Evolutionary conservation across 192 early-diverging fungal species (phyloP).

Genomic region (Entomortierella lignicola): DNA sequence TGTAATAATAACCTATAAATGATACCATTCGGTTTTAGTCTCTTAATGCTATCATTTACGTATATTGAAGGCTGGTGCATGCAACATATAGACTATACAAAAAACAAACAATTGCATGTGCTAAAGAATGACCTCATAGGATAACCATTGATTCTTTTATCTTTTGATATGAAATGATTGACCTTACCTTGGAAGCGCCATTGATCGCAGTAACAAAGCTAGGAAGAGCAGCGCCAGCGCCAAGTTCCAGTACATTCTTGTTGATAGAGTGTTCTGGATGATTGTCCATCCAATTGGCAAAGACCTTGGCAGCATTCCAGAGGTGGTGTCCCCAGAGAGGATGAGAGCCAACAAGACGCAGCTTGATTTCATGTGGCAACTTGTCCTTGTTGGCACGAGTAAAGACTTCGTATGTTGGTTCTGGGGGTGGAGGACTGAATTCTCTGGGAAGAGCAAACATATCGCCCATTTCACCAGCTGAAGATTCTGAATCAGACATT

Average conservation of each 20-base stretch:
- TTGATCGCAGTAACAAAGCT: constrained; percentile 77
- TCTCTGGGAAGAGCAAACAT: constrained; percentile 45
- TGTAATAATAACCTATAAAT: constrained; percentile 70
- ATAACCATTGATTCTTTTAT: too few relatives aligned
- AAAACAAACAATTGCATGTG: too few relatives aligned
- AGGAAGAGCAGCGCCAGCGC: constrained; percentile 86
- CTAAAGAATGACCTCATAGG: too few relatives aligned
- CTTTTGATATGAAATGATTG: too few relatives aligned
- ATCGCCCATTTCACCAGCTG: constrained; percentile 48
- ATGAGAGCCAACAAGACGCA: constrained; percentile 77
- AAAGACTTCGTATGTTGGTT: constrained; percentile 67
- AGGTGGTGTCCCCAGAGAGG: constrained; percentile 90
- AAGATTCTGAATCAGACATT: constrained; percentile 42
- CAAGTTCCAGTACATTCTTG: constrained; percentile 84
- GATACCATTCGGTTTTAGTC: too few relatives aligned
- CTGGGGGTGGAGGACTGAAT: constrained; percentile 58
- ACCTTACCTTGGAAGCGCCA: constrained; percentile 71
- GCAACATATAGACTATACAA: too few relatives aligned
- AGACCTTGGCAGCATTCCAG: constrained; percentile 91
- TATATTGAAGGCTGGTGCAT: too few relatives aligned
- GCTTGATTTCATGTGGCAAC: constrained; percentile 48
- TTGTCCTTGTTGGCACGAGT: constrained; percentile 58
- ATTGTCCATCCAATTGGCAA: constrained; percentile 83
- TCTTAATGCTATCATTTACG: too few relatives aligned
- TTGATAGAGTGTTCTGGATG: constrained; percentile 66